Base-by-base conservation (phyloP, 108 stramenopile genomes). In the Craspedostauros australis region DNA sequence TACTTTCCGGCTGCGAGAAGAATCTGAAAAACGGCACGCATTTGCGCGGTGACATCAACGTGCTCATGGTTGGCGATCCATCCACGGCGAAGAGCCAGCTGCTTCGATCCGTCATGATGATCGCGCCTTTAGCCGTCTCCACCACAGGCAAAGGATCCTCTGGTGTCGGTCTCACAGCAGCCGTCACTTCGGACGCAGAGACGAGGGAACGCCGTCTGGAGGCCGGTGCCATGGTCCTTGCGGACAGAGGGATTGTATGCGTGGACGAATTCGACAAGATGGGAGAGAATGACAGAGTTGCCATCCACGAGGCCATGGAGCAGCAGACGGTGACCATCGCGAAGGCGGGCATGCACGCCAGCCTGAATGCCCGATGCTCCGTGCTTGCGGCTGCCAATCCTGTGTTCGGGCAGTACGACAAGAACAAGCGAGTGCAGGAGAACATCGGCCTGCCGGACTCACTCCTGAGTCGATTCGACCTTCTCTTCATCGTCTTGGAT, bases 291-390 rank as follows among this genome's bases (percentile, higher is more conserved):
- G 93, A 96, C 73, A 86, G 95, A 18, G 97, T 98, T 11, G 97
- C 97, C 8, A 98, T 99, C 44, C 98, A 97, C 77, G 97, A 99
- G 71, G 99, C 97, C 0, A 99, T 99, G 99, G 99, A 99, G 78
- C 99, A 99, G 60, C 99, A 99, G 64, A 99, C 99, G 22, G 99
- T 99, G 0, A 99, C 99, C 21, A 98, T 99, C 78, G 97, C 99
- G 58, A 99, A 99, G 80, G 97, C 95, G 0, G 94, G 97, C 1
- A 88, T 98, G 43, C 95, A 98, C 60, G 97, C 95, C 5, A 75
- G 82, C 51, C 73, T 98, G 12, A 98, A 96, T 60, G 96, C 95
- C 0, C 50, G 93, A 31, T 99, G 99, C 62, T 90, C 93, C n/a
- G 99, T 99, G 4, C 69, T 98, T 5, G 99, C 99, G 11, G 99